Evolutionary conservation across 768 basidiomycete species (phyloP).

Genomic region (Nidula microcarpa): DNA sequence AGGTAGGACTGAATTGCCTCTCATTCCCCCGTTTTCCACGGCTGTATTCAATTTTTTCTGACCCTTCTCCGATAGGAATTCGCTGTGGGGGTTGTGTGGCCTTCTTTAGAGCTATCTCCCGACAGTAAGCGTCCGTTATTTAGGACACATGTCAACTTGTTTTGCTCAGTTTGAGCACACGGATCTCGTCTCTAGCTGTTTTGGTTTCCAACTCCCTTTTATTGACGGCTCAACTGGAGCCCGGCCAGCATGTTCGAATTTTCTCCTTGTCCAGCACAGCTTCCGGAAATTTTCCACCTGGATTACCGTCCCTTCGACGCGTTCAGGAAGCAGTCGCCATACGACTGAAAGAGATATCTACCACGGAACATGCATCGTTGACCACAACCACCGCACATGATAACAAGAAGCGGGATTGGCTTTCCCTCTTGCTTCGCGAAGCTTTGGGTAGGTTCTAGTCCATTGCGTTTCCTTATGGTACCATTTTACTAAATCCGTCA

Average conservation of each 20-base stretch:
- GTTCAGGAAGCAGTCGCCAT: slow-evolving; percentile 50
- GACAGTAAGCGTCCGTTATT: slow-evolving; percentile 44
- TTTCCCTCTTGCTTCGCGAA: slow-evolving; percentile 63
- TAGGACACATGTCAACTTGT: slow-evolving; percentile 10
- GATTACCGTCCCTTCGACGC: slow-evolving; percentile 47
- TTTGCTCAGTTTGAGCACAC: slow-evolving; percentile 6
- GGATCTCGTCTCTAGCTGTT: slow-evolving; percentile 37
- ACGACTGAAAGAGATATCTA: slow-evolving; percentile 45
- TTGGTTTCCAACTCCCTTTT: slow-evolving; percentile 53
- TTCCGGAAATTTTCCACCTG: slow-evolving; percentile 31
- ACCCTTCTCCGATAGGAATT: slow-evolving; percentile 40
- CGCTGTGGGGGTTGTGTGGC: slow-evolving; percentile 73
- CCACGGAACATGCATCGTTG: slow-evolving; percentile 5
- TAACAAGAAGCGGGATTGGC: slow-evolving; percentile 58
- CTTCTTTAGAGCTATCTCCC: slow-evolving; percentile 57
- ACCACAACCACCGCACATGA: slow-evolving; percentile 13
- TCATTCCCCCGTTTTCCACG: slow-evolving; percentile 1
- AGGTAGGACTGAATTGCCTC: slow-evolving; percentile 15
- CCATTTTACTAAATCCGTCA: slow-evolving; percentile 7
- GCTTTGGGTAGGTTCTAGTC: slow-evolving; percentile 48
- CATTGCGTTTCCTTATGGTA: slow-evolving; percentile 1
- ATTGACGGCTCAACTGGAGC: slow-evolving; percentile 55
- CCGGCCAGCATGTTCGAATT: slow-evolving; percentile 46
- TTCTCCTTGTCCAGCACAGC: slow-evolving; percentile 40
- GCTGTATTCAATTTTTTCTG: slow-evolving; percentile 6